Conservation (phyloP, 176 grass and related monocot genomes). For the Pontederia crassipes region DNA sequence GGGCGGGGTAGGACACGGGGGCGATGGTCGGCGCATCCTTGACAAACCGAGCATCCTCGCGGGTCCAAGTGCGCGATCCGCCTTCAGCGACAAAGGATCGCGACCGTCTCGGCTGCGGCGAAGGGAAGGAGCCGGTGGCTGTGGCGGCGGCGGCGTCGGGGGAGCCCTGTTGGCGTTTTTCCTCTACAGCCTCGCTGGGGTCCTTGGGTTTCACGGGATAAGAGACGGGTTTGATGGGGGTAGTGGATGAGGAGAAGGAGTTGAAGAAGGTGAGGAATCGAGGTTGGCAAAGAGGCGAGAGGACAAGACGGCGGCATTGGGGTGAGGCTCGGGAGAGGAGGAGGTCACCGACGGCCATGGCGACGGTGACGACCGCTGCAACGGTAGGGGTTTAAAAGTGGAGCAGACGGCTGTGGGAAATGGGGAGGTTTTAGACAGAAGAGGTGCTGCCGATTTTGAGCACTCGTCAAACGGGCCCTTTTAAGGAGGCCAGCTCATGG, state of each 20-base stretch:
- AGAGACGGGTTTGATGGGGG: slow-evolving; percentile 55
- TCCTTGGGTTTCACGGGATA: slow-evolving; percentile 51
- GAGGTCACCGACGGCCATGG: too few species aligned
- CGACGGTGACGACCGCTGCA: too few species aligned
- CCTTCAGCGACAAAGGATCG: slow-evolving; percentile 3
- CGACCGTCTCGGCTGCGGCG: not conserved
- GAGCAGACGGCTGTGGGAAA: too few species aligned
- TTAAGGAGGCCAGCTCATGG: too few species aligned
- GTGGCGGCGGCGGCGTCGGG: not conserved
- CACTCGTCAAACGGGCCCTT: too few species aligned
- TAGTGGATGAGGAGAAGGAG: slow-evolving; percentile 13
- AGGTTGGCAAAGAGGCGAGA: too few species aligned
- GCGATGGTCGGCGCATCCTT: slow-evolving; percentile 50
- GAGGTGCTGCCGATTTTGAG: too few species aligned
- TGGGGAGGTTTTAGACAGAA: too few species aligned
- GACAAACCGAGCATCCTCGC: slow-evolving; percentile 54
- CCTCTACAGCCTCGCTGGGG: slow-evolving; percentile 18
- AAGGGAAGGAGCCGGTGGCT: not conserved
- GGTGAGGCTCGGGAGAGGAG: too few species aligned
- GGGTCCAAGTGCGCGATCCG: slow-evolving; percentile 34
- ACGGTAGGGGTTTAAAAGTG: too few species aligned
- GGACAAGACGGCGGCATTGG: too few species aligned
- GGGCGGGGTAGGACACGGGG: slow-evolving; percentile 57
- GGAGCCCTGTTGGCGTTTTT: too few species aligned
- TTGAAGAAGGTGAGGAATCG: slow-evolving; percentile 15